These are phyloP conservation scores for Silene coronaria DNA, from an alignment of 179 eudicot genomes.

Conservation along the genomic window DNA sequence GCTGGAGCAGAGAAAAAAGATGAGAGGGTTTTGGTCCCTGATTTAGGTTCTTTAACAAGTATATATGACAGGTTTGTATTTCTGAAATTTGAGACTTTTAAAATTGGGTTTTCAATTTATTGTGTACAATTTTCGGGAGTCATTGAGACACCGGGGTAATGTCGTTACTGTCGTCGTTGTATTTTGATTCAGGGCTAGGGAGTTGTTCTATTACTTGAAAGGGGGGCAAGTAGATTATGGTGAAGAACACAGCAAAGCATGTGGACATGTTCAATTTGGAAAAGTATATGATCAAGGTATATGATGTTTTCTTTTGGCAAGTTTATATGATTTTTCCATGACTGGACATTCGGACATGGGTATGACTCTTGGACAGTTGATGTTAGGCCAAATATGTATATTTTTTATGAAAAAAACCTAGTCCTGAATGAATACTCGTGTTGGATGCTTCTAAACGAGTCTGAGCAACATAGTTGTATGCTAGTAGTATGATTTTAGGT, in stretches of 20 bases:
- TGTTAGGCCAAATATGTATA: too few species aligned
- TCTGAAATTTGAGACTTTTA: background rate
- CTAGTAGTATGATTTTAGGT: background rate
- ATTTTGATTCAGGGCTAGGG: constrained; percentile 66
- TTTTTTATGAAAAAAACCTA: too few species aligned
- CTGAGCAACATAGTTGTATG: background rate
- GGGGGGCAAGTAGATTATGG: constrained; percentile 97
- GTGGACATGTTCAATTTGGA: constrained; percentile 88
- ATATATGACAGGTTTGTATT: constrained; percentile 68
- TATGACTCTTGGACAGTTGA: too few species aligned
- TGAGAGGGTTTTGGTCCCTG: constrained; percentile 91
- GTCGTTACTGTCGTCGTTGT: background rate
- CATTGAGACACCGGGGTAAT: too few species aligned
- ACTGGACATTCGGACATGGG: too few species aligned
- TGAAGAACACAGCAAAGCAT: constrained; percentile 85
- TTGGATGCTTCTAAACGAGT: too few species aligned
- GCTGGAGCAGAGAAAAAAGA: constrained; percentile 98
- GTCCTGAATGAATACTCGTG: too few species aligned
- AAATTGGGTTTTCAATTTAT: background rate
- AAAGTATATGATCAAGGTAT: constrained; percentile 68
- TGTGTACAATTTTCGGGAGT: background rate
- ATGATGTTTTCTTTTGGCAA: background rate
- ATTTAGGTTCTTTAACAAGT: constrained; percentile 92
- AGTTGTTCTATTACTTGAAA: constrained; percentile 88
- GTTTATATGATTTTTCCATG: background rate